Conservation (phyloP, 176 grass and related monocot genomes). For the Luzula sylvatica region DNA sequence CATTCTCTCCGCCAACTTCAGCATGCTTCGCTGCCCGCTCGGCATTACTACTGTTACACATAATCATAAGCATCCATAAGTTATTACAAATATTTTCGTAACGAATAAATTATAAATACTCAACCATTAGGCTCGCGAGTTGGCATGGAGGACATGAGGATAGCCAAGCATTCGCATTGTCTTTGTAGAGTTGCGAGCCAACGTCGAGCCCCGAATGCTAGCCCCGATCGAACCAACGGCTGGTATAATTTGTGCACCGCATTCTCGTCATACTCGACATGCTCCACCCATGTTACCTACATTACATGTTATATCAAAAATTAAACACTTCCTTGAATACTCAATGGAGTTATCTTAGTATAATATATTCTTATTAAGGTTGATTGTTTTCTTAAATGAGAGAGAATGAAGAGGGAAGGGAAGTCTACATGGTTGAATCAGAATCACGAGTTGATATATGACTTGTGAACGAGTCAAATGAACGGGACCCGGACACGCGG, state of each 20-base stretch:
- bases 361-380: too few relatives aligned
- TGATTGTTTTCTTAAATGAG: too few relatives aligned
- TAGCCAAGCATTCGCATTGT: constrained; percentile 67
- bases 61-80: too few relatives aligned
- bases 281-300: constrained; percentile 97
- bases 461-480: neutral
- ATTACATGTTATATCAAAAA: neutral
- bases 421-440: neutral
- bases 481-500: neutral
- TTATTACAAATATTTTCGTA: constrained; percentile 2
- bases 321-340: too few relatives aligned
- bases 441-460: constrained; percentile 1
- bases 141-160: constrained; percentile 50
- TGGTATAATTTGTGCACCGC: constrained; percentile 64
- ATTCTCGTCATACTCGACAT: constrained; percentile 77
- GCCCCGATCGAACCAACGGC: constrained; percentile 56
- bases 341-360: too few relatives aligned
- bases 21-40: constrained; percentile 70
- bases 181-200: constrained; percentile 82
- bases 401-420: too few relatives aligned
- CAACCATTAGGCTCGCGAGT: constrained; percentile 37
- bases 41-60: constrained; percentile 42
- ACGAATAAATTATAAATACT: constrained; percentile 14
- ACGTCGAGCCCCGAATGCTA: constrained; percentile 56
- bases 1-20: constrained; percentile 84